Base-by-base conservation (phyloP, 495 filamentous ascomycete genomes). In the Penicillium roqueforti region DNA sequence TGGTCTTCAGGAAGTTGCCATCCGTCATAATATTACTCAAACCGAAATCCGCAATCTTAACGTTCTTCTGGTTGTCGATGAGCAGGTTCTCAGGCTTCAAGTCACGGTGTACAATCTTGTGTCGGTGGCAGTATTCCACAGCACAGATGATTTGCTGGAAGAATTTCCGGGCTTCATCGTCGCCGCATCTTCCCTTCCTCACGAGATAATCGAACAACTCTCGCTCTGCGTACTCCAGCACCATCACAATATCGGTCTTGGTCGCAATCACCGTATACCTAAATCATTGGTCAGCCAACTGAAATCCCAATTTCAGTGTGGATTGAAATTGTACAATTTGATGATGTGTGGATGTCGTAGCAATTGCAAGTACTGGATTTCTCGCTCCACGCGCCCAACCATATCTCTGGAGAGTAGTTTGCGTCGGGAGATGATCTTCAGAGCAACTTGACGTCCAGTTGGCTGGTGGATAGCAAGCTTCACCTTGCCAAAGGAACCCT, bases 131-230 rank as follows among this genome's bases (percentile, higher is more conserved):
- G 72, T 98, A 98, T 66, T 98, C 93, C 47, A 98, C 95, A 18
- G 93, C 95, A 65, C 92, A 96, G n/a, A 97, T 90, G 62, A 98
- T 98, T 70, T 98, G 93, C 68, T 98, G 93, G 72, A 98, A 98
- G 74, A 98, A 97, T 59, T 92, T 88, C 43, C 93, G 84, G 38
- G 95, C 93, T 59, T 92, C 85, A 55, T 87, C 83, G 69, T 98
- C 93, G 36, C 84, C 77, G 79, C 97, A 89, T 69, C 86, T 87
- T 45, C 93, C 95, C 58, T 95, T 80, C 61, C 86, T 81, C 53
- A 98, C 93, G 26, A 98, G 89, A 66, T 97, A 97, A 67, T 98
- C 92, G 76, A 98, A 98, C 23, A 98, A 77, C 71, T 98, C 93
- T 36, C 88, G 89, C 47, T 93, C 93, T 39, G 93, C 93, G 71